These are phyloP conservation scores for Podospora bellae-mahoneyi DNA, from an alignment of 495 filamentous ascomycete species.

Conservation along the genomic window DNA sequence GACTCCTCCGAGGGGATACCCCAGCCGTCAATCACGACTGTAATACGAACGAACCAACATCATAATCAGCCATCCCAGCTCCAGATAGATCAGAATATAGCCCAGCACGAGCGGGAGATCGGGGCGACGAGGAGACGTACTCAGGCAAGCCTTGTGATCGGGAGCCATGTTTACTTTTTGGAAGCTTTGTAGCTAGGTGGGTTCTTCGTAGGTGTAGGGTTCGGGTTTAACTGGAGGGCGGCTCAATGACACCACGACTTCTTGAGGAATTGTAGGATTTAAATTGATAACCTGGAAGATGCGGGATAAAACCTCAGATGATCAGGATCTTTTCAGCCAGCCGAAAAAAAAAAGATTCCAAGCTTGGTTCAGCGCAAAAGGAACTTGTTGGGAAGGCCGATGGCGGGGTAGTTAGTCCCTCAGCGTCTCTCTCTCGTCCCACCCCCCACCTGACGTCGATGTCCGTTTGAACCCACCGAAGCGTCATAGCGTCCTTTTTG, in stretches of 20 bases:
- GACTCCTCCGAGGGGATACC: slow-evolving; percentile 78
- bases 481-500: slow-evolving; percentile 12
- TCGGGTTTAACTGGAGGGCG: neutral
- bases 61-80: slow-evolving; percentile 52
- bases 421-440: slow-evolving; percentile 7
- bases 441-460: slow-evolving; percentile 30
- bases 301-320: slow-evolving; percentile 24
- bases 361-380: slow-evolving; percentile 7
- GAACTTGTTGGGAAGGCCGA: slow-evolving; percentile 25
- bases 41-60: slow-evolving; percentile 42
- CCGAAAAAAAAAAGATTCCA: neutral
- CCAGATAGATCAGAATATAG: slow-evolving; percentile 49
- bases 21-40: slow-evolving; percentile 98
- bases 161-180: slow-evolving; percentile 58
- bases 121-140: slow-evolving; percentile 56
- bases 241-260: neutral
- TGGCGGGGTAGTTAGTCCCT: slow-evolving; percentile 26
- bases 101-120: slow-evolving; percentile 46
- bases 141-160: slow-evolving; percentile 89
- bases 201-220: neutral
- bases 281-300: slow-evolving; percentile 6
- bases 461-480: neutral
- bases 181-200: slow-evolving; percentile 1
- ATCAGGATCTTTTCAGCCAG: neutral
- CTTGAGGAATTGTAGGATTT: neutral